Evolutionary conservation across 345 rosid species (phyloP).

Genomic region (Lepidium didymum): DNA sequence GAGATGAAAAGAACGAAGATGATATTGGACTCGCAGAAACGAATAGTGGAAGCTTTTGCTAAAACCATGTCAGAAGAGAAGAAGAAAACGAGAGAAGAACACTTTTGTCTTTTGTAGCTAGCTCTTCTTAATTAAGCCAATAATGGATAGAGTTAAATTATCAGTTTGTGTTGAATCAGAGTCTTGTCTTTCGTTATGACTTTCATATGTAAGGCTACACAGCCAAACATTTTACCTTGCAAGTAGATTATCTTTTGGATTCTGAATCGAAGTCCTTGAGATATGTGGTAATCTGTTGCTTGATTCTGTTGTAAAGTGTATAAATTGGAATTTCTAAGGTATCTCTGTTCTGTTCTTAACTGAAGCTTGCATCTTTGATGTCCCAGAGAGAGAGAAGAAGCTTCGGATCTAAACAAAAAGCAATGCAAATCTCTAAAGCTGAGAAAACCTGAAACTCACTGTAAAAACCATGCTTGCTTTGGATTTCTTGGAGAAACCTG

Average conservation of each 20-base stretch:
- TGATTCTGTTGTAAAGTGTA: neutral
- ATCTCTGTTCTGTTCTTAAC: neutral
- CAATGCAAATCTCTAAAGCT: neutral
- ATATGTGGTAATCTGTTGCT: neutral
- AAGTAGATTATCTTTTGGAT: too few relatives aligned
- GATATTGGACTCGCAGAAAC: conserved; percentile 81
- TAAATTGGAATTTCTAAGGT: neutral
- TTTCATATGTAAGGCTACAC: too few relatives aligned
- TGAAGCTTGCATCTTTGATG: neutral
- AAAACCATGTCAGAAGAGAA: conserved; percentile 39
- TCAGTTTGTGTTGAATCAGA: too few relatives aligned
- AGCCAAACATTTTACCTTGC: too few relatives aligned
- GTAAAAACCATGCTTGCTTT: neutral
- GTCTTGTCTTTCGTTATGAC: too few relatives aligned
- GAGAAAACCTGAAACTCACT: neutral
- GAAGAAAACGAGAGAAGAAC: conserved; percentile 37
- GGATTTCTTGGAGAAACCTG: neutral
- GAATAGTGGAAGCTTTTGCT: conserved; percentile 68
- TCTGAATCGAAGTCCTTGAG: too few relatives aligned
- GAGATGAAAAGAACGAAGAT: conserved; percentile 86
- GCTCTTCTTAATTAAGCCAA: neutral
- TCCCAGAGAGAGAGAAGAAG: neutral
- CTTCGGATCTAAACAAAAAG: neutral
- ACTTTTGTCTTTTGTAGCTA: neutral
- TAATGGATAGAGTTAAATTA: neutral